phyloP scores from a whole-genome alignment of 2,329 filamentous ascomycete genomes.

The Exutisphaerella laricina region DNA sequence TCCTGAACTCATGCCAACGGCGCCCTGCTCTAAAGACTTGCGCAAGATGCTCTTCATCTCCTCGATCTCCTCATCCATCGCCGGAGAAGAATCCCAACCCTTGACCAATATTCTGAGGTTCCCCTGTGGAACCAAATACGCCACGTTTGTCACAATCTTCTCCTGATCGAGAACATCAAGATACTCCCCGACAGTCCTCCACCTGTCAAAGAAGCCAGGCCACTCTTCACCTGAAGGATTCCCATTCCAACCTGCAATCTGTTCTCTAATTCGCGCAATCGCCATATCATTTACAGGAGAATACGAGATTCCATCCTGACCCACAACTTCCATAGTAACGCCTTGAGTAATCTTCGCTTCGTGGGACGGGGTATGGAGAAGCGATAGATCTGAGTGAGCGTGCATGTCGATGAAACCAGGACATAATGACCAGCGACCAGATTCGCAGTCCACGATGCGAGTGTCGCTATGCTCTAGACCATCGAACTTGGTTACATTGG shows the following conservation, averaged over 20 bases:
- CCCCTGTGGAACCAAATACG: slow-evolving; percentile 28
- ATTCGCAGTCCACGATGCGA: slow-evolving; percentile 24
- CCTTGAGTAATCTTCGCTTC: slow-evolving; percentile 29
- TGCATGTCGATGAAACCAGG: slow-evolving; percentile 32
- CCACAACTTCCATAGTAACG: slow-evolving; percentile 28
- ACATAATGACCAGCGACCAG: slow-evolving; percentile 24
- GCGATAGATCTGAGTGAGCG: slow-evolving; percentile 28
- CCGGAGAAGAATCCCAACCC: slow-evolving; percentile 23
- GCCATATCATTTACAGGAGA: slow-evolving; percentile 22
- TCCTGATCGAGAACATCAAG: slow-evolving; percentile 25
- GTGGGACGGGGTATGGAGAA: slow-evolving; percentile 26
- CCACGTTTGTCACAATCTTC: slow-evolving; percentile 25
- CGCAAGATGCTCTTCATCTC: slow-evolving; percentile 22
- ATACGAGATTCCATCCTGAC: slow-evolving; percentile 30
- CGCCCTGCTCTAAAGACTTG: slow-evolving; percentile 22
- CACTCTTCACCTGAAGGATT: slow-evolving; percentile 20
- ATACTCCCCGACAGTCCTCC: slow-evolving; percentile 25
- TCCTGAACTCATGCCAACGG: slow-evolving; percentile 27
- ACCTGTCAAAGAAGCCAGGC: slow-evolving; percentile 25
- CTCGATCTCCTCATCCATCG: slow-evolving; percentile 21
- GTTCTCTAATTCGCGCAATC: slow-evolving; percentile 24
- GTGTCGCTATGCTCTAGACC: slow-evolving; percentile 1
- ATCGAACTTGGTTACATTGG: no score
- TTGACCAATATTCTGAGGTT: slow-evolving; percentile 28
- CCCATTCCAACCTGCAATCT: slow-evolving; percentile 30